phyloP scores from a whole-genome alignment of 192 early-diverging fungal species.

The Linnemannia exigua region DNA sequence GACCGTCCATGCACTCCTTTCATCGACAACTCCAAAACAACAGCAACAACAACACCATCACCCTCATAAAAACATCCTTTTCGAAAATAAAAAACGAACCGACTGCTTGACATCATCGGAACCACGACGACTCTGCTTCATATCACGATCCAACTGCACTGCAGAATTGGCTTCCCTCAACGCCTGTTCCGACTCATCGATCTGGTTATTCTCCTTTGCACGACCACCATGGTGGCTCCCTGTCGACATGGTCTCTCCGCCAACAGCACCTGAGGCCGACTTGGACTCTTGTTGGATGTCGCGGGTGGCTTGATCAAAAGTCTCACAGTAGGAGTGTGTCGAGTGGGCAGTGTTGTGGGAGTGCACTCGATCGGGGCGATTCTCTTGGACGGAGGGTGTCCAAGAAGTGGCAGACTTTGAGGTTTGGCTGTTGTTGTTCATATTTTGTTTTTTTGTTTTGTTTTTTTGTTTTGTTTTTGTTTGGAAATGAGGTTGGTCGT shows the following conservation, averaged over 20 bases:
- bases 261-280: neutral
- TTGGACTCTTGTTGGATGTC: conserved; percentile 14
- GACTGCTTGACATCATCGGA: conserved; percentile 32
- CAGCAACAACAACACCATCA: too few relatives aligned
- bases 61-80: too few relatives aligned
- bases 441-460: neutral
- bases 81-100: too few relatives aligned
- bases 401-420: neutral
- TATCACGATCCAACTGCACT: conserved; percentile 44
- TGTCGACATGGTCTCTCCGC: neutral
- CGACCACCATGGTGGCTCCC: neutral
- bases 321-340: conserved; percentile 40
- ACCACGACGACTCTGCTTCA: conserved; percentile 31
- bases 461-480: too few relatives aligned
- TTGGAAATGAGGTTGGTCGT: too few relatives aligned
- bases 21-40: too few relatives aligned
- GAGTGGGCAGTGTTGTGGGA: conserved; percentile 19
- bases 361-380: neutral
- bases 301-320: conserved; percentile 51
- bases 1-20: neutral
- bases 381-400: neutral
- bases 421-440: neutral
- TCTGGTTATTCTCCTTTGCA: neutral
- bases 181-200: neutral
- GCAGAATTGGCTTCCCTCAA: conserved; percentile 30